Base-by-base conservation (phyloP, 83 land plant genomes). In the Thuja plicata region DNA sequence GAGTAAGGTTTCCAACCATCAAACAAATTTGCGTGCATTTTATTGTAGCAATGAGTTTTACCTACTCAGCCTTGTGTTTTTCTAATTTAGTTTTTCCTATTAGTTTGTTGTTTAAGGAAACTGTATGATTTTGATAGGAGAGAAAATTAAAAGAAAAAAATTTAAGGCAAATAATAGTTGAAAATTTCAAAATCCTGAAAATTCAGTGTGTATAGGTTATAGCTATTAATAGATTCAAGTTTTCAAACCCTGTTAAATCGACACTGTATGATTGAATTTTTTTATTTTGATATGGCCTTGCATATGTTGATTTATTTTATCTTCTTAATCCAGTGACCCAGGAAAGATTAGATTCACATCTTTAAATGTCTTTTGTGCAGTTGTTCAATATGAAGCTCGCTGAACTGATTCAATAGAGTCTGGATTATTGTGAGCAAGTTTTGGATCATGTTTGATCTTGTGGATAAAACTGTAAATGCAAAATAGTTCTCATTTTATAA, bases 1-100 rank as follows among this genome's bases (percentile, higher is more conserved):
- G 88, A 96, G 99, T 97, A 93, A 92, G 95, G 10, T 50, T 13
- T 78, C 57, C 27, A 24, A 84, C 46, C 35, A 50, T 27, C 17
- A 32, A 84, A 48, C 57, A n/a, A 48, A 45, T 11, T 45, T 45
- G 54, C 15, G 48, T 48, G 0, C 54, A 30, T 83, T 11, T 30
- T 46, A 83, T 45, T n/a, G 19, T n/a, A 83, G 50, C 48, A 83
- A 40, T 12, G 11, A 85, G 21, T 85, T 84, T 15, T 32, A 1
- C 37, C 32, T 50, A 48, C 8, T 85, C 52, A 30, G 52, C 19
- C 27, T 50, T n/a, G 16, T 32, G 17, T 38, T 2, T 78, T 54
- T 54, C 16, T 17, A 79, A 43, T 17, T 32, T 40, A 37, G 24
- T 5, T 5, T 79, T 8, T 79, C 19, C 8, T 19, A 16, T 5